Conservation (phyloP, 2,329 filamentous ascomycete species). For the Verticillium nonalfalfae region DNA sequence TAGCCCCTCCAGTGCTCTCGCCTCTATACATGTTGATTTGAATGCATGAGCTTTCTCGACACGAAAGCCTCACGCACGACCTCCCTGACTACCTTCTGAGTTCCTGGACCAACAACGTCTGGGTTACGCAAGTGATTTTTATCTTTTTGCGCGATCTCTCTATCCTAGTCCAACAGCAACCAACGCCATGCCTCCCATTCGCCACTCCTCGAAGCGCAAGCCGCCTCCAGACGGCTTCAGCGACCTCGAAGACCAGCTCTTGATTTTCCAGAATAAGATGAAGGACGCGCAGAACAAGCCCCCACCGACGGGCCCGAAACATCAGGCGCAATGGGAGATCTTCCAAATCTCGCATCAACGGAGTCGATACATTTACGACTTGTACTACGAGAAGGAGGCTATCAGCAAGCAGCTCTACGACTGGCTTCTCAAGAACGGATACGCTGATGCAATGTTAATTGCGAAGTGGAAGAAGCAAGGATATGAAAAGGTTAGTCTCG, state of each 20-base stretch:
- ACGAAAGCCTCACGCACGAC: too few relatives aligned
- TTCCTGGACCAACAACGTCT: too few relatives aligned
- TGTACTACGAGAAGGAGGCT: conserved; percentile 97
- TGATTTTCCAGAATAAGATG: conserved; percentile 87
- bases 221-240: conserved; percentile 80
- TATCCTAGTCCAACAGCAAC: background rate
- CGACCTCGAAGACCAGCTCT: conserved; percentile 80
- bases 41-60: too few relatives aligned
- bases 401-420: conserved; percentile 91
- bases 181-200: conserved; percentile 66
- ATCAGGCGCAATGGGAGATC: conserved; percentile 93
- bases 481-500: conserved; percentile 76
- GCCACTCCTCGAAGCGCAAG: conserved; percentile 71
- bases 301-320: conserved; percentile 70
- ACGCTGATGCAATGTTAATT: conserved; percentile 91
- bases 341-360: conserved; percentile 96
- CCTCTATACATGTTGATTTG: too few relatives aligned
- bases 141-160: background rate
- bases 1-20: conserved; percentile 1
- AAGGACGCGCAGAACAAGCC: conserved; percentile 91
- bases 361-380: conserved; percentile 88
- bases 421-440: conserved; percentile 92
- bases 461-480: conserved; percentile 99
- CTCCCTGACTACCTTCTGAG: too few relatives aligned
- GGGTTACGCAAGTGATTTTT: too few relatives aligned